These are phyloP conservation scores for Osmanthus fragrans DNA, from an alignment of 257 asterid species.

Conservation along the genomic window DNA sequence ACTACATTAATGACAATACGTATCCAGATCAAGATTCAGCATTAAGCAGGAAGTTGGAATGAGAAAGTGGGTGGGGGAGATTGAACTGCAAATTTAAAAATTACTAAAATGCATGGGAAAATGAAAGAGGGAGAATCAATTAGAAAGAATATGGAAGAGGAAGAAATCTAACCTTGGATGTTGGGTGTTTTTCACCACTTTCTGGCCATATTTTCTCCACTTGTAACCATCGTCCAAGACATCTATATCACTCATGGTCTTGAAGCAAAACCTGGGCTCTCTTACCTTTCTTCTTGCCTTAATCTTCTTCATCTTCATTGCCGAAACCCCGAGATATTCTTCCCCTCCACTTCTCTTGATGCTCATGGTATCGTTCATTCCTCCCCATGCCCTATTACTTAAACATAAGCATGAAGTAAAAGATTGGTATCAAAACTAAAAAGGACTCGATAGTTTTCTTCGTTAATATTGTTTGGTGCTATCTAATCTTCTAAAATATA, in stretches of 20 bases:
- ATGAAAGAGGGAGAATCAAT: neutral
- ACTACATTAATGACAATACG: too few species aligned
- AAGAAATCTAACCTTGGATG: conserved; percentile 70
- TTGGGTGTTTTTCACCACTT: conserved; percentile 92
- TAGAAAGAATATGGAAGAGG: neutral
- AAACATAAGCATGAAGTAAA: neutral
- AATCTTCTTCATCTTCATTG: conserved; percentile 78
- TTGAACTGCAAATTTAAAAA: too few species aligned
- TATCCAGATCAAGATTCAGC: neutral
- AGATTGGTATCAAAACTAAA: neutral
- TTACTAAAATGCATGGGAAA: neutral
- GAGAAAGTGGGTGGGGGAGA: too few species aligned
- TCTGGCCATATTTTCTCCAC: conserved; percentile 98
- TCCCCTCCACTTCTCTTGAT: conserved; percentile 47
- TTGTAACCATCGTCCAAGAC: conserved; percentile 94
- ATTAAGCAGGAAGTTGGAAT: neutral
- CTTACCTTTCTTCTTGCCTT: conserved; percentile 77
- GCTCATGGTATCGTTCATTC: conserved; percentile 53
- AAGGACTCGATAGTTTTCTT: neutral
- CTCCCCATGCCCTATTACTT: conserved; percentile 69
- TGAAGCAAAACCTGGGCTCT: conserved; percentile 96
- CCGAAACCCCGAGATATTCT: conserved; percentile 49
- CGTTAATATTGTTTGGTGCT: neutral
- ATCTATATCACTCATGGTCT: conserved; percentile 92
- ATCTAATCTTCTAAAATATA: neutral